Evolutionary conservation across 2,329 filamentous ascomycete species (phyloP).

Genomic region (Fusarium xyrophilum): DNA sequence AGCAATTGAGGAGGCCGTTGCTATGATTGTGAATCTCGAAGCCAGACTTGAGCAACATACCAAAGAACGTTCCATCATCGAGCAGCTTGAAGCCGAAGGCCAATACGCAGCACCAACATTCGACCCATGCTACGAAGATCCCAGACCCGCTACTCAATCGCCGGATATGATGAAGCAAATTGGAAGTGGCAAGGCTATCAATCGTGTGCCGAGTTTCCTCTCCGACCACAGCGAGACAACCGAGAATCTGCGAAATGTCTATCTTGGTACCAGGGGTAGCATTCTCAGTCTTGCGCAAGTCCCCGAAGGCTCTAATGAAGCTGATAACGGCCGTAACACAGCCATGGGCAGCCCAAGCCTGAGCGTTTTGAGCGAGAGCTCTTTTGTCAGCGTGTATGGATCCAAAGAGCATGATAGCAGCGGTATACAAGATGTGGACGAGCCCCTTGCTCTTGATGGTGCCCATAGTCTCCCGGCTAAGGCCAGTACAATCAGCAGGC

Average conservation of each 20-base stretch:
- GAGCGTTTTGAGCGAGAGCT: conserved; percentile 72
- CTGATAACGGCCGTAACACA: conserved; percentile 37
- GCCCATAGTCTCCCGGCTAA: conserved; percentile 23
- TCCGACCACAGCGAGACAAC: conserved; percentile 66
- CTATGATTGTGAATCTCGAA: conserved; percentile 72
- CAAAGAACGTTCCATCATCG: conserved; percentile 61
- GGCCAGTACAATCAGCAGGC: conserved; percentile 29
- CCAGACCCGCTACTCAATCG: conserved; percentile 21
- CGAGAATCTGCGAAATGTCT: conserved; percentile 67
- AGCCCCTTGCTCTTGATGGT: conserved; percentile 44
- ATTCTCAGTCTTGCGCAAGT: conserved; percentile 58
- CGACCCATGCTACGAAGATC: conserved; percentile 40
- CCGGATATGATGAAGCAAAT: conserved; percentile 33
- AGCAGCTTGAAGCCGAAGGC: conserved; percentile 55
- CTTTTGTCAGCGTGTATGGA: conserved; percentile 70
- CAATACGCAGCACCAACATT: conserved; percentile 45
- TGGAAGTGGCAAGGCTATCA: conserved; percentile 51
- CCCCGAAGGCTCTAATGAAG: conserved; percentile 48
- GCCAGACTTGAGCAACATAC: conserved; percentile 62
- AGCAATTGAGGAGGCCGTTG: conserved; percentile 73
- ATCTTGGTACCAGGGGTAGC: conserved; percentile 59
- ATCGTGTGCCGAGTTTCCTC: conserved; percentile 69
- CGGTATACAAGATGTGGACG: conserved; percentile 40
- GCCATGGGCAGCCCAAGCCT: conserved; percentile 64
- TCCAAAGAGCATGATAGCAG: conserved; percentile 46